Evolutionary conservation across 1,139 yeast species (phyloP), one percentile per base, ranked within the genome.

Genomic region (Kluyveromyces marxianus): DNA sequence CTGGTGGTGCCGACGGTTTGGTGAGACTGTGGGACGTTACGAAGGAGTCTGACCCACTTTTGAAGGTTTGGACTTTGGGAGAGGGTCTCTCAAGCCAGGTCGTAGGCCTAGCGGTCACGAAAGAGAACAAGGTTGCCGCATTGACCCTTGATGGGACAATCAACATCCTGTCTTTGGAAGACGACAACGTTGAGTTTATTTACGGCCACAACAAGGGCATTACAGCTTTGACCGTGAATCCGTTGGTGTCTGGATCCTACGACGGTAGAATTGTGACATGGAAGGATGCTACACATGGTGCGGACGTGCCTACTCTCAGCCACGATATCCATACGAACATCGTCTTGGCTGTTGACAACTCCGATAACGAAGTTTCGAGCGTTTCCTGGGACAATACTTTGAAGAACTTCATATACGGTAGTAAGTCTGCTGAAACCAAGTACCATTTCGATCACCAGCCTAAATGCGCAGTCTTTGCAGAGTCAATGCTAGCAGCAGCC

Each of bases 321-420:
- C 53, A 64, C 10, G 68, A 65, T 4, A 68, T 69, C 7, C 92
- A 85, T 61, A 56, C 73, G 1, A 84, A 83, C 56, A 72, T 80
- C 54, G 72, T 87, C 34, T 77, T 74, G 7, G 41, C 81, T 69
- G 33, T 59, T 62, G 49, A 60, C 50, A 24, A 57, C 60, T 26
- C 54, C 51, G 37, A 63, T 55, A 25, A 60, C 2, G 50, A 54
- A 2, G 53, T 79, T 8, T 67, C 75, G 46, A 74, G 94, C 24
- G 70, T 80, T 30, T 95, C 90, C 1, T 90, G 97, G 97, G 98
- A 92, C 63, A 95, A 88, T 59, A 76, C 77, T n/a, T 58, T 89
- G 43, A 77, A 76, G 57, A 57, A 69, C 3, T 69, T 83, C 65
- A 56, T 62, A 7, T 62, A 60, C 37, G 63, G 60, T 28, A 48